Conservation (phyloP, 192 early-diverging fungal genomes). For the Mortierella claussenii region DNA sequence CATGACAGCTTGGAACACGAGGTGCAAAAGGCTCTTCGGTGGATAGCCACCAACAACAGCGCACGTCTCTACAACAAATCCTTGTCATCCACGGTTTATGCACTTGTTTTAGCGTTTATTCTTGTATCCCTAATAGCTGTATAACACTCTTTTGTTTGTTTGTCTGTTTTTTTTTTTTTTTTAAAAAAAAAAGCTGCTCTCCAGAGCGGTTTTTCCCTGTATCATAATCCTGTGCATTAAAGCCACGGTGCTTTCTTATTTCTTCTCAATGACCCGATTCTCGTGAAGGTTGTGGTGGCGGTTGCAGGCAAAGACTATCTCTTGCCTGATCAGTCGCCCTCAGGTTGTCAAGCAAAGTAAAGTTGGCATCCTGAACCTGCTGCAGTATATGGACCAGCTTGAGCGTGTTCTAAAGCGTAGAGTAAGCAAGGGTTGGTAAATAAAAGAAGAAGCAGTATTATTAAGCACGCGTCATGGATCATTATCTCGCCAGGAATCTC, state of each 20-base stretch:
- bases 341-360: slow-evolving; percentile 36
- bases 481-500: too few species aligned
- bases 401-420: slow-evolving; percentile 30
- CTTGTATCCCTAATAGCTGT: not conserved
- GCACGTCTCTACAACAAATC: not conserved
- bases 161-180: too few species aligned
- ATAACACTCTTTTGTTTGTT: too few species aligned
- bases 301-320: slow-evolving; percentile 20
- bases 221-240: too few species aligned
- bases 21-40: slow-evolving; percentile 9
- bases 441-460: too few species aligned
- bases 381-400: slow-evolving; percentile 17
- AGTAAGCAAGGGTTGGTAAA: not conserved
- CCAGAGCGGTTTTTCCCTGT: too few species aligned
- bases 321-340: slow-evolving; percentile 35
- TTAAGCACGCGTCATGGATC: too few species aligned
- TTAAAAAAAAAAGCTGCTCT: too few species aligned
- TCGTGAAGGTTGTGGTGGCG: not conserved
- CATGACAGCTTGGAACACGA: slow-evolving; percentile 1
- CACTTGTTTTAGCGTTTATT: not conserved
- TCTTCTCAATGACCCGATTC: too few species aligned
- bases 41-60: not conserved
- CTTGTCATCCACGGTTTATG: too few species aligned
- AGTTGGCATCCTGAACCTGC: slow-evolving; percentile 47
- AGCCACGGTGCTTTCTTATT: too few species aligned